Base-by-base conservation (phyloP, 768 basidiomycete species). In the Kwoniella shandongensis region DNA sequence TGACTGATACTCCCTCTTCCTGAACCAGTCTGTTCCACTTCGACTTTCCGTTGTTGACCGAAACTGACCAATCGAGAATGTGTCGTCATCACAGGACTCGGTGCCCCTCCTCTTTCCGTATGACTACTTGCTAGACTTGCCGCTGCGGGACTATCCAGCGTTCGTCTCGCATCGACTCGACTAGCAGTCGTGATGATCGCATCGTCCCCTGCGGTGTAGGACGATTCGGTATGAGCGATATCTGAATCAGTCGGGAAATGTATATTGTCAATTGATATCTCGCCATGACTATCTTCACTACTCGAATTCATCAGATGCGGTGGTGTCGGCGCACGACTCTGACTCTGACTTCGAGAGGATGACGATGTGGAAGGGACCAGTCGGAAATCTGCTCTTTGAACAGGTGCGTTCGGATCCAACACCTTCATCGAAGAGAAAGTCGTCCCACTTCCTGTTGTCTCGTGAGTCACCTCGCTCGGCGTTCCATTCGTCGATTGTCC, bases 221-320 rank as follows among this genome's bases (percentile, higher is more conserved):
- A 51, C 2, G 52, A 39, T 22, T 67, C 65, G 8, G 65, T 62
- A 35, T 59, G 60, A 4, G 69, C 65, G 20, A 70, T 39, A 51
- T 70, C 69, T 3, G 66, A 67, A 39, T 70, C 69, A 15, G 69
- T 70, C 3, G 69, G 69, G 59, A 70, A 70, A 50, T 70, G 66
- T 30, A 70, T 70, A 40, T 65, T 67, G 38, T 70, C 69, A 35
- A 70, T 67, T 18, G 57, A 60, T 27, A 67, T 67, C 4, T 25
- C 52, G 10, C 47, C 54, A 8, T 29, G 36, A n/a, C n/a, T 26
- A 6, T 11, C 45, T 6, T 32, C 32, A 32, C 13, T 13, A 13
- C 32, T 32, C 32, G 32, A 32, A 13, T 32, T 22, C n/a, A 42
- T 22, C n/a, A 42, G 8, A 18, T 17, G 7, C n/a, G 40, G 40